Base-by-base conservation (phyloP, 305 asterid genomes). In the Withania somnifera region DNA sequence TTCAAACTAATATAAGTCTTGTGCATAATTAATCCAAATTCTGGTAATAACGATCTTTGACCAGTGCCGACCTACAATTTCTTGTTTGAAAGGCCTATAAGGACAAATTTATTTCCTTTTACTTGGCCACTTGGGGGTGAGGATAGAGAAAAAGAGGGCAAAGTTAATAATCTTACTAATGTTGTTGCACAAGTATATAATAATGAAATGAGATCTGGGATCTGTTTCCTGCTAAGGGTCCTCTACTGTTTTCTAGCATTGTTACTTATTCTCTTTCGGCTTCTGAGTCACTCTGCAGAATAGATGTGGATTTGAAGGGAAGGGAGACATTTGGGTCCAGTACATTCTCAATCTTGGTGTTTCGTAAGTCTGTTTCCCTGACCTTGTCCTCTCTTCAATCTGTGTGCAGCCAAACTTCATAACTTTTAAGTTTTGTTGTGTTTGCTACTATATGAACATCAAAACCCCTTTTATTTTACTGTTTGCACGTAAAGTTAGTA, bases 291-390 rank as follows among this genome's bases (percentile, higher is more conserved):
- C 82, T 84, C 53, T 86, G 91, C 96, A 95, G 99, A 95, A 95
- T 83, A 93, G 99, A 81, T 92, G 98, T 91, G 99, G 99, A 87
- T 95, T 95, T 81, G 98, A 95, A 90, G 95, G 94, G 83, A 95
- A 90, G 91, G 99, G 98, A 64, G 97, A 94, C 64, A 93, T 95
- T 87, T 95, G 97, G 99, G 99, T 95, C 58, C 85, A 89, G 13
- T 92, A 90, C 94, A 92, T 94, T 83, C 97, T 94, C 87, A 93
- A 94, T 86, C 97, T 95, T 84, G 99, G 99, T 68, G 88, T 95
- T 84, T 94, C 91, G 99, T 95, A 90, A 93, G 99, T 85, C 84
- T 78, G 34, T 22, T 32, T 45, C 45, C 15, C 38, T 32, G 68
- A 42, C 71, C 56, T 13, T 84, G 36, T 64, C 47, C 73, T 57